Percentiles rank a stretch among this genome's conserved stretches.
Conservation (phyloP, 495 filamentous ascomycete species). For the Beverwykella pulmonaria region DNA sequence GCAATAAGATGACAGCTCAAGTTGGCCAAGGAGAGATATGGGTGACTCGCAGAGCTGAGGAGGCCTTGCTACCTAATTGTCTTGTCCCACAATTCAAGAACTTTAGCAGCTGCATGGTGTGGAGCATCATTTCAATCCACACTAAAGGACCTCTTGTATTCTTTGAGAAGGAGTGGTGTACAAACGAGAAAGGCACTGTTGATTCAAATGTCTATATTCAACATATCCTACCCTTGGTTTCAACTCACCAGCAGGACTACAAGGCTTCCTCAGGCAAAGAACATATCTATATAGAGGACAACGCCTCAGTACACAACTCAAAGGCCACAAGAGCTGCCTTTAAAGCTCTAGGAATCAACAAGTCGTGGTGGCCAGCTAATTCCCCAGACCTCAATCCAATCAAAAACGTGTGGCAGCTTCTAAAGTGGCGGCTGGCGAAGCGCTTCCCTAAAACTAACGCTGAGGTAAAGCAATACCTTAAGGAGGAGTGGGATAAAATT, state of each 20-base stretch:
- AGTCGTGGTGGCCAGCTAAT: too few relatives aligned
- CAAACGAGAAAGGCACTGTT: background rate
- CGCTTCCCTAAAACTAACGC: too few relatives aligned
- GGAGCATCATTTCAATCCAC: background rate
- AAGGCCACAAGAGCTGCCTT: background rate
- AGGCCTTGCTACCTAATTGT: background rate
- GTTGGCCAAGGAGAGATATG: background rate
- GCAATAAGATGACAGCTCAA: background rate
- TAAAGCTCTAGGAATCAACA: conserved; percentile 2
- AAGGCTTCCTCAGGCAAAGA: background rate
- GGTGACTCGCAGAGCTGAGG: background rate
- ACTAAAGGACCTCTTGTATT: background rate
- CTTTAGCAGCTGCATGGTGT: conserved; percentile 1
- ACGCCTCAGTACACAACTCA: too few relatives aligned
- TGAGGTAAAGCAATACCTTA: background rate
- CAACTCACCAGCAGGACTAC: background rate
- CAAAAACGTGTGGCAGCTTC: too few relatives aligned
- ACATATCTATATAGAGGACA: background rate
- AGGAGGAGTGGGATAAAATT: conserved; percentile 17
- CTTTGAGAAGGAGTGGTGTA: conserved; percentile 3
- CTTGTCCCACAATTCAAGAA: background rate
- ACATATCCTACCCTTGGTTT: background rate
- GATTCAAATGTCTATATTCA: conserved; percentile 2
- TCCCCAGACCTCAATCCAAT: too few relatives aligned
- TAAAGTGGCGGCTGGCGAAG: too few relatives aligned